Evolutionary conservation across 2,329 filamentous ascomycete genomes (phyloP).

Genomic region (Clonostachys solani): DNA sequence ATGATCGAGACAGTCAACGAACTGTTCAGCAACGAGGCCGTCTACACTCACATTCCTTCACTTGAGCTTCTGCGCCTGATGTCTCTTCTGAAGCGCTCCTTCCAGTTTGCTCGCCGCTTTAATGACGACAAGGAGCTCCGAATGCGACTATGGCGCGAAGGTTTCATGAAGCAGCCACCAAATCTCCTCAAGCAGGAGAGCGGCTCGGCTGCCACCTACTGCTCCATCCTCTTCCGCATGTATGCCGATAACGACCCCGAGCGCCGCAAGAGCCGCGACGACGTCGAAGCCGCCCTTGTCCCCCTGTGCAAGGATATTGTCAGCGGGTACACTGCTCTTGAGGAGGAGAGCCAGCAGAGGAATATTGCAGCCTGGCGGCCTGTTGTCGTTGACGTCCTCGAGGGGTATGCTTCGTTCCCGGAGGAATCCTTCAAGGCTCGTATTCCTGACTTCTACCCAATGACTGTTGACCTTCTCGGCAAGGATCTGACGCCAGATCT

Average conservation of each 20-base stretch:
- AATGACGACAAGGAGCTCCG: slow-evolving; percentile 96
- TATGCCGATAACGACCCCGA: slow-evolving; percentile 87
- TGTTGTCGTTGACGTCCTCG: slow-evolving; percentile 93
- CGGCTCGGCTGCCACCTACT: slow-evolving; percentile 89
- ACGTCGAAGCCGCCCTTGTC: slow-evolving; percentile 88
- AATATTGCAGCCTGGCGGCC: slow-evolving; percentile 97
- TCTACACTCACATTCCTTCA: slow-evolving; percentile 91
- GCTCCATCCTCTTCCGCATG: slow-evolving; percentile 95
- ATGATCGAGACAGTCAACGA: slow-evolving; percentile 99
- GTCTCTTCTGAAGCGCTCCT: slow-evolving; percentile 90
- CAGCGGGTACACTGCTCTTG: slow-evolving; percentile 75
- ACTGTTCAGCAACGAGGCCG: slow-evolving; percentile 93
- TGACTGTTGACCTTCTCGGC: slow-evolving; percentile 76
- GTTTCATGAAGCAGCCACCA: slow-evolving; percentile 99
- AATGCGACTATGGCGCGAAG: slow-evolving; percentile 91
- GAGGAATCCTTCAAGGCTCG: slow-evolving; percentile 75
- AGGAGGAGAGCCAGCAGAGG: slow-evolving; percentile 93
- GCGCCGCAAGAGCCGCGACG: slow-evolving; percentile 70
- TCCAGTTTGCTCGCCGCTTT: slow-evolving; percentile 94
- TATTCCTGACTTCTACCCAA: slow-evolving; percentile 78
- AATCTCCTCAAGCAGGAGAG: slow-evolving; percentile 97
- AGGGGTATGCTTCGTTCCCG: slow-evolving; percentile 85
- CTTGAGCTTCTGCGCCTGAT: slow-evolving; percentile 86
- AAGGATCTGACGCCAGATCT: slow-evolving; percentile 81
- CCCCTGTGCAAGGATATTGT: slow-evolving; percentile 96